Evolutionary conservation across 2,329 filamentous ascomycete genomes (phyloP), one percentile per base, ranked within the genome.

Genomic region (Ascochyta lentis): DNA sequence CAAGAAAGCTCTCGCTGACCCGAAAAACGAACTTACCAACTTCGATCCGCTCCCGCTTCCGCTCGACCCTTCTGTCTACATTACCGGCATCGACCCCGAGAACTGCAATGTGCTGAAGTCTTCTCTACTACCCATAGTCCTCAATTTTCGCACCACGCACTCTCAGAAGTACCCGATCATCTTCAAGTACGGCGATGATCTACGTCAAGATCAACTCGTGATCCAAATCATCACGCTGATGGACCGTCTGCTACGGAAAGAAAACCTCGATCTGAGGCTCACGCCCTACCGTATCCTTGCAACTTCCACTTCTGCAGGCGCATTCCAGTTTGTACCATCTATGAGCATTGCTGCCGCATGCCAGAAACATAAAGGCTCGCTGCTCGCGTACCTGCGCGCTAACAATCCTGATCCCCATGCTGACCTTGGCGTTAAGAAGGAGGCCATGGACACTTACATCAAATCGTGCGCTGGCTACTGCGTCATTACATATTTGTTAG

Each of bases 191-290:
- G 95, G 95, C 33, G 95, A 99, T 72, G 95, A 99, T 72, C 82
- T 99, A 47, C 90, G 95, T 13, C 95, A 99, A 76, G 95, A 99
- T 71, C 95, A 99, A 72, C 85, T 99, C 2, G 94, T 99, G 33
- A 96, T 99, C 50, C 95, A 91, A 70, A 98, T 98, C 70, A 97
- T 99, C 73, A 96, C 92, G 0, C 84, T 99, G 15, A 99, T 99
- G 95, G 95, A 99, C 69, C 91, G 94, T 55, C 85, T 99, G 1
- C 83, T 99, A 4, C 91, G 91, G 56, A 97, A 98, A 71, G 95
- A 99, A 72, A 98, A 99, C 59, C 82, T 99, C 9, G 95, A 99
- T 71, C 83, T 99, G 40, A 97, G 96, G 71, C 83, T 99, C 1
- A 94, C 94, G 0, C 95, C 95, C 0, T 99, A 99, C 79, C 94